Percentiles rank a stretch among this genome's conserved stretches.
Evolutionary conservation across 1,284 basidiomycete genomes (phyloP).

Genomic region (Phellopilus nigrolimitatus): DNA sequence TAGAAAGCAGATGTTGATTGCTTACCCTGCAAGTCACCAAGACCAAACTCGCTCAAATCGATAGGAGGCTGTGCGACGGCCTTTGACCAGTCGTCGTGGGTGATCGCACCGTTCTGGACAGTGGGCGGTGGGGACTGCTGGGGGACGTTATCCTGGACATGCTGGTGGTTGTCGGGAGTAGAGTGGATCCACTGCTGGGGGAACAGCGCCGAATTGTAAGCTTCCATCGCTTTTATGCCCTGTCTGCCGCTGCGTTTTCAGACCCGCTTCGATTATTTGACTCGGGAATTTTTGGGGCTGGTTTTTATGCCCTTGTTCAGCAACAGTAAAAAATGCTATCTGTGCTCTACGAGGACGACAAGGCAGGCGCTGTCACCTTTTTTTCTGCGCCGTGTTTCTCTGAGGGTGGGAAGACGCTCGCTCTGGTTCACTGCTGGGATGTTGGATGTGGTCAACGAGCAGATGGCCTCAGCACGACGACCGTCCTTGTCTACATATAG

Average conservation of each 20-base stretch:
- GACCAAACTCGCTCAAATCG: constrained; percentile 41
- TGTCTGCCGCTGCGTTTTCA: neutral
- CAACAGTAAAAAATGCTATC: too few species aligned
- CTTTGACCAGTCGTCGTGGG: constrained; percentile 3
- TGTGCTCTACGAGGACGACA: too few species aligned
- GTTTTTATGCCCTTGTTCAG: too few species aligned
- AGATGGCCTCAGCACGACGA: too few species aligned
- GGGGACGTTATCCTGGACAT: neutral
- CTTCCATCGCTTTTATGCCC: constrained; percentile 3
- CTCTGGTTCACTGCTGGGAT: too few species aligned
- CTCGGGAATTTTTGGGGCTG: neutral
- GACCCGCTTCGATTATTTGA: neutral
- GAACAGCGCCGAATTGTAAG: neutral
- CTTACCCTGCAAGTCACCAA: constrained; percentile 36
- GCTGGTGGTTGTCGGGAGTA: neutral
- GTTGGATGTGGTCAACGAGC: too few species aligned
- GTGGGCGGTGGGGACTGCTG: neutral
- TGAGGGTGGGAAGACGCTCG: too few species aligned
- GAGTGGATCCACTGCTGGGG: neutral
- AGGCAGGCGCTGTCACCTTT: too few species aligned
- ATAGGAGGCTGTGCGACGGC: constrained; percentile 25
- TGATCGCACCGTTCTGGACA: neutral
- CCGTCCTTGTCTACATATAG: too few species aligned
- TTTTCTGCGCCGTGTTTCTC: too few species aligned
- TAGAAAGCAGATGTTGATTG: constrained; percentile 13